These are phyloP conservation scores for Jatropha podagrica DNA, from an alignment of 441 rosid genomes.

Conservation along the genomic window DNA sequence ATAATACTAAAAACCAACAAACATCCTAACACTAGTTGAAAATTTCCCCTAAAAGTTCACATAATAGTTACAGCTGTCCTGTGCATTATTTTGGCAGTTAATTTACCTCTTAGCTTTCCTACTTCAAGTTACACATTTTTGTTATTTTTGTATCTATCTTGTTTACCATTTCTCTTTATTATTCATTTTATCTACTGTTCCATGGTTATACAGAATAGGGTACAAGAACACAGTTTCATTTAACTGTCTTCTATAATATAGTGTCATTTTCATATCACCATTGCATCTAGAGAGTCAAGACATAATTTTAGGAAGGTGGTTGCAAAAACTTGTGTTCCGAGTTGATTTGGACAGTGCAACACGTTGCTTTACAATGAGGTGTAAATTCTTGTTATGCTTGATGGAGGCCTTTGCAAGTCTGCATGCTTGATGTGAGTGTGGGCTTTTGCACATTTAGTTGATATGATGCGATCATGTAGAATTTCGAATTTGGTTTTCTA, in stretches of 20 bases:
- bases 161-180: not conserved
- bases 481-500: not conserved
- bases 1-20: not conserved
- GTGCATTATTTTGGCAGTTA: not conserved
- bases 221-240: not conserved
- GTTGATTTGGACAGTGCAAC: not conserved
- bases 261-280: not conserved
- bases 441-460: not conserved
- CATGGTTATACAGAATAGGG: not conserved
- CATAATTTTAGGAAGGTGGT: not conserved
- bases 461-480: slow-evolving; percentile 2
- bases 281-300: not conserved
- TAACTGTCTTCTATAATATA: not conserved
- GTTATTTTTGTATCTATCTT: not conserved
- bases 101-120: not conserved
- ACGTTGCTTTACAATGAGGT: not conserved
- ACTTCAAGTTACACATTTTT: not conserved
- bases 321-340: not conserved
- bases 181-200: not conserved
- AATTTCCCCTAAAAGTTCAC: not conserved
- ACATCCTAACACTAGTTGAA: not conserved
- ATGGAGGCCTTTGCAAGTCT: not conserved
- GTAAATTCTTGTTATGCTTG: not conserved
- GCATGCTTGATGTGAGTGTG: not conserved
- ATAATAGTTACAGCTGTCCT: not conserved